These are phyloP conservation scores for Dorcoceras hygrometricum DNA, from an alignment of 257 asterid species.

Conservation along the genomic window DNA sequence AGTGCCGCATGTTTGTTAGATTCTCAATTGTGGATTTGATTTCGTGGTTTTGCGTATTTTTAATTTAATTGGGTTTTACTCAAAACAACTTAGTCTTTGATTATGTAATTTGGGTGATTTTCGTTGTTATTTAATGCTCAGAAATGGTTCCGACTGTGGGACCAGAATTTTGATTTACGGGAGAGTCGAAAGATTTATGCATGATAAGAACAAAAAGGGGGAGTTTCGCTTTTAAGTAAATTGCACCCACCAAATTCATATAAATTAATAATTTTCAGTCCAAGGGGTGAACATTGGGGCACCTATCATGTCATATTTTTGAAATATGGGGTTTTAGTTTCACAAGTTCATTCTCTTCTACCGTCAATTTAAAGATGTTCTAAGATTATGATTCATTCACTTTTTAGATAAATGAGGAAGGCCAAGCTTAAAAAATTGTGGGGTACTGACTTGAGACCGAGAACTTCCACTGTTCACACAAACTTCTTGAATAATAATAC, in stretches of 20 bases:
- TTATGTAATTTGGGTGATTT: too few species aligned
- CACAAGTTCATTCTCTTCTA: not conserved
- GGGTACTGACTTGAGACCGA: not conserved
- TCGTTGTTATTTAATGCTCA: too few species aligned
- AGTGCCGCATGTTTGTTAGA: not conserved
- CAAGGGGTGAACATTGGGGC: not conserved
- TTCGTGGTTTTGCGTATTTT: not conserved
- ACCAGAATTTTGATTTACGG: too few species aligned
- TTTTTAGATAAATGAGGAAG: not conserved
- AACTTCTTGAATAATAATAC: not conserved
- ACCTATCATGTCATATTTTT: not conserved
- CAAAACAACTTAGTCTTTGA: not conserved
- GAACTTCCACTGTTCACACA: not conserved
- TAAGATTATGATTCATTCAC: not conserved
- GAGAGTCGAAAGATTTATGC: not conserved
- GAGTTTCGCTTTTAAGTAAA: not conserved
- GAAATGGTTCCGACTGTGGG: too few species aligned
- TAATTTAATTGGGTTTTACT: not conserved
- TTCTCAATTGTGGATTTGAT: not conserved
- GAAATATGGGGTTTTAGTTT: not conserved
- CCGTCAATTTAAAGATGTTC: not conserved
- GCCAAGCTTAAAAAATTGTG: not conserved
- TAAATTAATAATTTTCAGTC: not conserved
- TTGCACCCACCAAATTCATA: not conserved
- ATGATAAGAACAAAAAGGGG: not conserved